These are phyloP conservation scores for Eucalyptus leucophloia DNA, from an alignment of 345 rosid species.

Conservation along the genomic window DNA sequence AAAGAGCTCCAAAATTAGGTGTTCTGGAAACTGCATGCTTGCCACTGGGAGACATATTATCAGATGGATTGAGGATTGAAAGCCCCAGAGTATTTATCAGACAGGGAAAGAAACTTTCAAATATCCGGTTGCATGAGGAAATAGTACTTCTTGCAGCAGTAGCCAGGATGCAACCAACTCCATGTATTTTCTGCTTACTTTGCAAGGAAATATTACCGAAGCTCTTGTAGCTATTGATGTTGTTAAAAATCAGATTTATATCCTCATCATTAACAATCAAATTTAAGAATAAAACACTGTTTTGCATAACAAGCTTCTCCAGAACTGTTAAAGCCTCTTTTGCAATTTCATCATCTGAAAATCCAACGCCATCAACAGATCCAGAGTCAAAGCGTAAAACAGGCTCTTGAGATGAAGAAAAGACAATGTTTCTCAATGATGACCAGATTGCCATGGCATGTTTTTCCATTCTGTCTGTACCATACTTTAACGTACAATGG, in stretches of 20 bases:
- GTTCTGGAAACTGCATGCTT: slow-evolving; percentile 10
- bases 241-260: slow-evolving; percentile 37
- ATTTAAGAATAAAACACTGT: slow-evolving; percentile 28
- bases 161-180: slow-evolving; percentile 50
- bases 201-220: slow-evolving; percentile 31
- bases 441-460: slow-evolving; percentile 65
- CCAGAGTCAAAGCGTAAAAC: slow-evolving; percentile 24
- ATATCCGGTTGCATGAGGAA: slow-evolving; percentile 48
- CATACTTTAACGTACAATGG: slow-evolving; percentile 50
- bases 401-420: slow-evolving; percentile 28
- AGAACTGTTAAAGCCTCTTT: slow-evolving; percentile 51
- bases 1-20: slow-evolving; percentile 51
- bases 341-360: slow-evolving; percentile 34
- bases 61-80: slow-evolving; percentile 15
- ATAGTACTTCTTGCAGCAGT: slow-evolving; percentile 54
- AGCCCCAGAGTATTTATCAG: slow-evolving; percentile 48
- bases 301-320: slow-evolving; percentile 43
- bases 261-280: slow-evolving; percentile 45
- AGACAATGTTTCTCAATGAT: slow-evolving; percentile 47
- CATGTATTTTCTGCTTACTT: slow-evolving; percentile 44
- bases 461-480: slow-evolving; percentile 47
- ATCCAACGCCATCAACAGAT: slow-evolving; percentile 25
- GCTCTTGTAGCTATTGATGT: slow-evolving; percentile 24
- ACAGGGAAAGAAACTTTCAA: slow-evolving; percentile 38
- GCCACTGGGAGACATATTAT: slow-evolving; percentile 5